Conservation (phyloP, 2,329 filamentous ascomycete genomes). For the Talaromyces marneffei region DNA sequence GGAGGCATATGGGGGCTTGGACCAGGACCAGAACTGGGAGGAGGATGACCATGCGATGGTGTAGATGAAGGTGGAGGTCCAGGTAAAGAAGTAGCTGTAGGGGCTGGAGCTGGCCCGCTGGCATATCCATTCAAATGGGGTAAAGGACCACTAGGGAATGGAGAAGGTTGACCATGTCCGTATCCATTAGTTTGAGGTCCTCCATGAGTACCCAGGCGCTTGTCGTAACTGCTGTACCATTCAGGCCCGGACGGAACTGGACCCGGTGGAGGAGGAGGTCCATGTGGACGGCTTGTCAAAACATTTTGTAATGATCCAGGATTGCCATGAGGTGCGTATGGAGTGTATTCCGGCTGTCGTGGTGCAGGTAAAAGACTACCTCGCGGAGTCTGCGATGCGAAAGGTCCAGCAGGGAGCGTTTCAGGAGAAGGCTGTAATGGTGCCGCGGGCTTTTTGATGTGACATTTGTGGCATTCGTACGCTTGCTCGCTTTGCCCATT, state of each 20-base stretch:
- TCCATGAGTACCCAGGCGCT: conserved; percentile 2
- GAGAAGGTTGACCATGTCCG: conserved; percentile 11
- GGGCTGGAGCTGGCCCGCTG: conserved; percentile 2
- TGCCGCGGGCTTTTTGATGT: conserved; percentile 39
- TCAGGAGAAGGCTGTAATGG: conserved; percentile 28
- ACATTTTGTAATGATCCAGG: conserved; percentile 26
- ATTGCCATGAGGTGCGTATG: conserved; percentile 28
- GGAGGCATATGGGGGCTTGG: conserved; percentile 40
- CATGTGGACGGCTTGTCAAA: conserved; percentile 22
- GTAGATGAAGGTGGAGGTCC: conserved; percentile 36
- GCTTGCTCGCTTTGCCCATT: conserved; percentile 21
- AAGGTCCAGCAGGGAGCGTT: conserved; percentile 2
- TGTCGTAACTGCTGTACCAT: conserved; percentile 14
- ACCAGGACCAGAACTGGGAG: conserved; percentile 10
- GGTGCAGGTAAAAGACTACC: conserved; percentile 29
- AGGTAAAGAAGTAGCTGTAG: conserved; percentile 26
- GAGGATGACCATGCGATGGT: conserved; percentile 25
- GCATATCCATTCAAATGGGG: conserved; percentile 13
- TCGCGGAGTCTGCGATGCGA: conserved; percentile 16
- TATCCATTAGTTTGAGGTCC: conserved; percentile 15
- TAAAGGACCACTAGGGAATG: conserved; percentile 15
- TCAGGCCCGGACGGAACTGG: conserved; percentile 21
- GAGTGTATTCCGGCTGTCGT: conserved; percentile 27
- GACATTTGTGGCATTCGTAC: conserved; percentile 70
- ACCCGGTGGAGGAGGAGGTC: conserved; percentile 20